Conservation (phyloP, 2,329 filamentous ascomycete species). For the Elsinoe ampelina region DNA sequence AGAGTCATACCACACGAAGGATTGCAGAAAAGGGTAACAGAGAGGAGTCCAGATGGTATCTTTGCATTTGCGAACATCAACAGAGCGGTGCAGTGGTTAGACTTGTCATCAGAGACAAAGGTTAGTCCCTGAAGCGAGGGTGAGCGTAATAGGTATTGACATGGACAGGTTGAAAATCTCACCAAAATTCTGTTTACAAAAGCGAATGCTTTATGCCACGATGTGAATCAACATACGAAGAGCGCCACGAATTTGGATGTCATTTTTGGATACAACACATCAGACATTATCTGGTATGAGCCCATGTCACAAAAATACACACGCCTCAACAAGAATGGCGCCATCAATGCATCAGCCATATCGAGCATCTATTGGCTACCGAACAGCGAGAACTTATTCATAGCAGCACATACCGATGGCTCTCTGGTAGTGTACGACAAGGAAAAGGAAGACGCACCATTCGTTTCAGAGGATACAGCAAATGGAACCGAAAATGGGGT, state of each 20-base stretch:
- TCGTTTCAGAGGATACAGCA: slow-evolving; percentile 55
- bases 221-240: slow-evolving; percentile 79
- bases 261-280: slow-evolving; percentile 90
- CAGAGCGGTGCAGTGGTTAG: slow-evolving; percentile 90
- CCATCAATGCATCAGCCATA: slow-evolving; percentile 78
- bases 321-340: slow-evolving; percentile 90
- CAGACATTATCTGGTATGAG: slow-evolving; percentile 98
- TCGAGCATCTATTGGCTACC: slow-evolving; percentile 89
- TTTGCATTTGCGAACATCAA: slow-evolving; percentile 96
- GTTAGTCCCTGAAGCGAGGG: slow-evolving; percentile 26
- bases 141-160: background rate
- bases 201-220: slow-evolving; percentile 88
- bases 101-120: slow-evolving; percentile 68
- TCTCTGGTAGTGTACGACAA: slow-evolving; percentile 92
- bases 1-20: slow-evolving; percentile 84
- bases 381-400: slow-evolving; percentile 83
- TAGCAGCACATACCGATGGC: slow-evolving; percentile 87
- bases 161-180: slow-evolving; percentile 67
- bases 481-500: slow-evolving; percentile 23
- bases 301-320: slow-evolving; percentile 93
- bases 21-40: slow-evolving; percentile 66
- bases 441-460: slow-evolving; percentile 81
- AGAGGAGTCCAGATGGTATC: slow-evolving; percentile 66
- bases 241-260: slow-evolving; percentile 73
- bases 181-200: slow-evolving; percentile 97